Base-by-base conservation (phyloP, 805 yeast genomes). In the Limtongia smithiae region DNA sequence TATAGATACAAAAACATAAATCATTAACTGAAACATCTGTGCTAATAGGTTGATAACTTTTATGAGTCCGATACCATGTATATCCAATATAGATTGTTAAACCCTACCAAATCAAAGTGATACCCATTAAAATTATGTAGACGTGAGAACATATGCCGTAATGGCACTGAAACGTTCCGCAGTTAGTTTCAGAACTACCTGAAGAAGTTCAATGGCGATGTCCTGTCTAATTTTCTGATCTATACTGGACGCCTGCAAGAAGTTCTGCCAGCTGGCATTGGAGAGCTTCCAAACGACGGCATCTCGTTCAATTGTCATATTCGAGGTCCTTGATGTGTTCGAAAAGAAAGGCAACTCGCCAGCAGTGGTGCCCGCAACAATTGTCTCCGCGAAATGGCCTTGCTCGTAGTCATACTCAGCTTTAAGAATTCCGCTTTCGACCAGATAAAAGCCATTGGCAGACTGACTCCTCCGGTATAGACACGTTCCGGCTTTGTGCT, bases 161-260 rank as follows among this genome's bases (percentile, higher is more conserved):
- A 88, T 71, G 24, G 85, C 78, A 52, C 81, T 86, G 59, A 83
- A 83, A 55, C 96, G 71, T 60, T 80, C 88, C 49, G 82, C 81
- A 31, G 80, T 72, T 44, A 89, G 68, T 40, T 79, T 76, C 54
- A 83, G 69, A 27, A 82, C 78, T 28, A 88, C 77, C 38, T 73
- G 69, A 41, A 80, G 65, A 35, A 89, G 66, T 62, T 89, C 95
- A 35, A 78, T 75, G 57, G 78, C 84, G 8, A 85, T 63, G 28
- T 71, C 76, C 4, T 66, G 63, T 25, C 86, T 80, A 27, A 25
- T 50, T 39, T 17, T 42, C 12, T 28, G 25, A 24, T 15, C 28
- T 2, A 35, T 24, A n/a, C n/a, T n/a, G 1, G 39, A 17, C n/a
- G 18, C 48, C 18, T 20, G 8, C 17, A 46, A 8, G 18, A 53